Evolutionary conservation across 2,329 filamentous ascomycete species (phyloP), one percentile per base, ranked within the genome.

Genomic region (Clarireedia monteithiana): DNA sequence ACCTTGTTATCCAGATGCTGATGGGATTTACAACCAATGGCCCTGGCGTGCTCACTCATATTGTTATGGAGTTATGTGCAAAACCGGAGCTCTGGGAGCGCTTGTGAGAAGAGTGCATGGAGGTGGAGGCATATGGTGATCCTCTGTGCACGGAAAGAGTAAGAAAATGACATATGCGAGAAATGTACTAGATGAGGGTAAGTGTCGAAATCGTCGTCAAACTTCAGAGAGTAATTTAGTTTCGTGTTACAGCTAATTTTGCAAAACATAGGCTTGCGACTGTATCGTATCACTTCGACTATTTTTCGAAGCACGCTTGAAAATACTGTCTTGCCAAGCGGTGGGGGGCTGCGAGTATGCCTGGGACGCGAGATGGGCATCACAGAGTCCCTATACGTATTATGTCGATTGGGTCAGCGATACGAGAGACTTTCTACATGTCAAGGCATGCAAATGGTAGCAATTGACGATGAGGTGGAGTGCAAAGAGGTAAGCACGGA

Each of bases 311-410:
- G 20, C 42, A 61, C 63, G 4, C 47, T 53, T 14, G 46, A 50
- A 39, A 50, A 68, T 62, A 20, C 59, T 55, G 14, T 60, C 4
- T 56, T 70, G 3, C 68, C 68, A 3, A 7, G 48, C 1, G 68
- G 67, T 15, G 68, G 67, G 3, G 68, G 67, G 4, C 52, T 59
- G 0, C 14, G 38, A 40, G 38, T 12, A 15, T 40, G 38, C 38
- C 10, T 40, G 38, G 38, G 38, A 17, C 38, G 17, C 14, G 38
- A 40, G 17, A 40, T 40, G 38, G 38, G 14, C 14, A 17, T 40
- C 5, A 40, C 38, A 2, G 38, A 40, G 17, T 40, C 38, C 17
- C 12, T 40, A 12, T 40, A 40, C 17, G 38, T 40, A 15, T 6
- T 40, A 17, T 40, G 38, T 14, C 38, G 38, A 17, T 40, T 40